Evolutionary conservation across 2,329 filamentous ascomycete genomes (phyloP), one percentile per base, ranked within the genome.

Genomic region (Aspergillus sp.): DNA sequence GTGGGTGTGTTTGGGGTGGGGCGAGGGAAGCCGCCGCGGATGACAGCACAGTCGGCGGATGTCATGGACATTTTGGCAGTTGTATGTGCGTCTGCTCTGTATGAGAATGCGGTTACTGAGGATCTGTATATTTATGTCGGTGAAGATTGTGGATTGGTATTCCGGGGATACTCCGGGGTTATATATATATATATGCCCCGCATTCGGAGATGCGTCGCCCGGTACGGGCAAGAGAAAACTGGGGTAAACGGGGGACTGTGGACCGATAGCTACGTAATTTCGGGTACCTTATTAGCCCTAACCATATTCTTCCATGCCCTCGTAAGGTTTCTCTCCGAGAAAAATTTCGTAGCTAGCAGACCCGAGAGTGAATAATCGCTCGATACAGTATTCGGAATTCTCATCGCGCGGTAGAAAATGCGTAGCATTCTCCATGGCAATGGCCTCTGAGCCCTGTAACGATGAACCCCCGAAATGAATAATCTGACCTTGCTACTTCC

Each of bases 1-100:
- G 55, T 52, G 1, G 71, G 67, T 0, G 65, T 72, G 47, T 65
- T 53, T 3, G 70, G 70, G 45, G 69, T 65, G 1, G 67, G 68
- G 6, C 64, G 63, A 4, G 67, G 67, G 49, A 69, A 70, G 17
- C 69, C 68, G 2, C 58, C 54, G 5, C 69, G 60, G 43, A 30
- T 45, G 6, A 49, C 51, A 10, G 51, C 53, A 48, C 60, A 61
- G 38, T 72, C 67, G 19, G 61, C 50, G 19, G 60, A 49, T 15
- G 50, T 61, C 68, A 71, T 71, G 35, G 69, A 72, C 69, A 72
- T 72, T 3, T 52, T 66, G 53, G 9, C 32, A 9, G 15, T 15
- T 33, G 4, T 46, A 41, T 35, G 25, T 27, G 25, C n/a, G n/a
- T 27, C 25, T 27, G 17, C 17, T 19, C 17, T 19, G 17, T 19